Base-by-base conservation (phyloP, 257 asterid species). In the Pogostemon cablin region DNA sequence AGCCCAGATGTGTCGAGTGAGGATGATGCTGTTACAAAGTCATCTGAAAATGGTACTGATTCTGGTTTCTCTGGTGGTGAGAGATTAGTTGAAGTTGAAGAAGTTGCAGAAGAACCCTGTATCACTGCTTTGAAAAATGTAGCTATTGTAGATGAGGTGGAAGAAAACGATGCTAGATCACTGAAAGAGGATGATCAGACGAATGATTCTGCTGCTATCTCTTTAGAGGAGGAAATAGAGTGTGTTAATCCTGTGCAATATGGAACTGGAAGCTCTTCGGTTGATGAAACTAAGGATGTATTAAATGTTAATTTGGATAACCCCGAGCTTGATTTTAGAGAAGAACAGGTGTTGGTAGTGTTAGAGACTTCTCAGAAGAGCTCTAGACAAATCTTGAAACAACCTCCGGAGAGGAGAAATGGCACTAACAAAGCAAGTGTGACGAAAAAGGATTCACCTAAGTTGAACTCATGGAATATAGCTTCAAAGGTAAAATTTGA, bases 401-500 rank as follows among this genome's bases (percentile, higher is more conserved):
- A 81, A 71, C 79, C 81, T 48, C 46, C 63, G 17, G 77, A 75
- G 55, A 75, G 69, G 54, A 86, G 73, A 67, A 81, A 55, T 5
- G 76, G 62, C 7, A 43, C 62, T 12, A 81, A 75, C 57, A 83
- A 73, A 42, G 10, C 80, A 39, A 67, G 76, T 7, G 57, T 37
- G 39, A 39, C 9, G 76, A 83, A 78, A 67, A 83, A 76, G 80
- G 84, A 64, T 49, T 79, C 68, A 64, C 12, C 83, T 8, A 86
- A 71, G 65, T 25, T 52, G 70, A 81, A 77, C 67, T 10, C 79
- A 6, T 82, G 79, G 53, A 77, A 46, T 79, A 38, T 39, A 47
- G 73, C 84, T 72, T 86, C 68, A 65, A 89, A 83, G 96, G 98
- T 90, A 66, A 81, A 65, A 37, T 20, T n/a, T 48, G 59, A 55